Evolutionary conservation across 768 basidiomycete species (phyloP).

Genomic region (Phanerochaete sordida): DNA sequence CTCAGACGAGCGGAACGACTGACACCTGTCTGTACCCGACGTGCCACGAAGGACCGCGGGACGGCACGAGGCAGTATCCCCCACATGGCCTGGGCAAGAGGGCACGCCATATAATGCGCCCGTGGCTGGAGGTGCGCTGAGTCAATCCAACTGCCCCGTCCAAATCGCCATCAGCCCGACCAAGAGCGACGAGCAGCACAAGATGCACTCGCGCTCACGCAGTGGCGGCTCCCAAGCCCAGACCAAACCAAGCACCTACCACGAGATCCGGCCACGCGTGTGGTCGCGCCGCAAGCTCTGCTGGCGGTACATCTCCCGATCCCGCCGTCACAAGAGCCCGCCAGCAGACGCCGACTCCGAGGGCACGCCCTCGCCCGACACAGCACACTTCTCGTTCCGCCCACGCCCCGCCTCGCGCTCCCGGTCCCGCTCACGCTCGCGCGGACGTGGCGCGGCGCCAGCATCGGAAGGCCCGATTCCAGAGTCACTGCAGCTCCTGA

Average conservation of each 20-base stretch:
- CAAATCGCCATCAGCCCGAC: too few relatives aligned
- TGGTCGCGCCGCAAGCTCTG: background rate
- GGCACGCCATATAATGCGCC: background rate
- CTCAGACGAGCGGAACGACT: background rate
- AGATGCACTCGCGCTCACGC: background rate
- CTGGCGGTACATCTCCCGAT: constrained; percentile 1
- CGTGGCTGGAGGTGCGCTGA: background rate
- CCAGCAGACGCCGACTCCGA: background rate
- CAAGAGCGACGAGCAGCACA: too few relatives aligned
- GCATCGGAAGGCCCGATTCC: constrained; percentile 24
- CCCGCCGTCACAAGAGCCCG: background rate
- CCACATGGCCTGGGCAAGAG: background rate
- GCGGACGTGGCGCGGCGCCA: background rate
- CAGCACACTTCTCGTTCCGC: background rate
- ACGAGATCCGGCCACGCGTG: background rate
- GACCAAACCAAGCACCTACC: background rate
- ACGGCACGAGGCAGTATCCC: background rate
- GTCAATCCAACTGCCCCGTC: background rate
- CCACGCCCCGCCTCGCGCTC: background rate
- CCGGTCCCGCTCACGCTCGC: background rate
- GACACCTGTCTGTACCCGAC: background rate
- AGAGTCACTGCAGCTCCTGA: constrained; percentile 50
- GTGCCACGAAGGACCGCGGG: background rate
- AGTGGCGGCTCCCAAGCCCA: background rate
- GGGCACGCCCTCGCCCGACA: background rate